Base-by-base conservation (phyloP, 1,139 yeast genomes). In the Yamadazyma sp. region DNA sequence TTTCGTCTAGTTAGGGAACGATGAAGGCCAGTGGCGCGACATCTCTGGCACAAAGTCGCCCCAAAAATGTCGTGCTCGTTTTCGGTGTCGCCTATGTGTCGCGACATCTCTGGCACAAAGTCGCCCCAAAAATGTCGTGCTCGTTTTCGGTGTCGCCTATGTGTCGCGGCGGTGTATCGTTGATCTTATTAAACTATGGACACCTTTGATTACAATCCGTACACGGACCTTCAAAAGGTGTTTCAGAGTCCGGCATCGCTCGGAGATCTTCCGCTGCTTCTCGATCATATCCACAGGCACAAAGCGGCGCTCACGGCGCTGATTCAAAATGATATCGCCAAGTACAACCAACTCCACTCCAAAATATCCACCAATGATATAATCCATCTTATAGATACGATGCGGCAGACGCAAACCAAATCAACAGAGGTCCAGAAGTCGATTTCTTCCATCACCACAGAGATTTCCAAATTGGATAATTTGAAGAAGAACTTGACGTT, bases 401-500 rank as follows among this genome's bases (percentile, higher is more conserved):
- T 66, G 25, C 42, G 47, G 4, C 40, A 45, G 7, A 58, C 71
- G 17, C 64, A 64, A 43, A 23, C 38, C 3, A 58, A 59, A 38
- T 62, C 77, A 1, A 39, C 46, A 1, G 36, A 43, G 2, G 84
- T 95, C 0, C 91, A 86, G 44, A 52, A 62, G 5, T 74, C 82
- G 3, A 88, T 91, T 39, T 69, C 81, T 8, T 62, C 60, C 10
- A 84, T 88, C 77, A 91, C 97, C 0, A 69, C 78, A 5, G 85
- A 83, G 36, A 89, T 94, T 43, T 86, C 87, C 50, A 69, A 75
- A 27, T 69, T 92, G 43, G 98, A 92, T 59, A 78, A 77, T 39
- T 82, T 89, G 33, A 94, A 92, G 65, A 79, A 79, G 56, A 92
- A 92, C 57, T 66, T 92, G 38, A 91, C 88, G 2, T 70, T 79